Conservation (phyloP, 2,329 filamentous ascomycete species). For the Colletotrichum tabaci region DNA sequence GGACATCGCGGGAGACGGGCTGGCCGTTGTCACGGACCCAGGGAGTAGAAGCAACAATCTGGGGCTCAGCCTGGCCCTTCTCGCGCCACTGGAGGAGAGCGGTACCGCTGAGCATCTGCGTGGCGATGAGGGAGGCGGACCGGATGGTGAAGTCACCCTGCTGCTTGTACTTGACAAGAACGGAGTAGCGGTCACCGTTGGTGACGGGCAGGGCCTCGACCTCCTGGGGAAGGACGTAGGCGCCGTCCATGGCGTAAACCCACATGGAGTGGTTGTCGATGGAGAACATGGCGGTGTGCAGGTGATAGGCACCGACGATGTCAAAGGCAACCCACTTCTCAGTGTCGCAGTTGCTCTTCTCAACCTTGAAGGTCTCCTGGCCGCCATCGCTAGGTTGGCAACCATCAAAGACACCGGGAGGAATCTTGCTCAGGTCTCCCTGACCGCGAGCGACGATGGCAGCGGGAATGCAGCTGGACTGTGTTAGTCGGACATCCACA, state of each 20-base stretch:
- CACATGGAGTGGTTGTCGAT: slow-evolving; percentile 69
- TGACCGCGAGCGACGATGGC: slow-evolving; percentile 55
- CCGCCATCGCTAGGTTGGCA: slow-evolving; percentile 64
- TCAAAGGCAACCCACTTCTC: slow-evolving; percentile 69
- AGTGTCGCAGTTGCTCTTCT: slow-evolving; percentile 50
- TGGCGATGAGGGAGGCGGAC: slow-evolving; percentile 61
- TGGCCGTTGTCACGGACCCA: slow-evolving; percentile 66
- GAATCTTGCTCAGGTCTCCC: slow-evolving; percentile 56
- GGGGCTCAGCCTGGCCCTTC: slow-evolving; percentile 42
- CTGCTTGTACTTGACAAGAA: slow-evolving; percentile 63
- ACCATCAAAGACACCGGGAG: slow-evolving; percentile 58
- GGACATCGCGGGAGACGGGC: slow-evolving; percentile 56
- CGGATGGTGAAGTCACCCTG: slow-evolving; percentile 69
- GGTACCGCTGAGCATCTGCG: slow-evolving; percentile 69
- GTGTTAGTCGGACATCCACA: background rate
- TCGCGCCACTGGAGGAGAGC: slow-evolving; percentile 60
- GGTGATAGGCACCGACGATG: slow-evolving; percentile 66
- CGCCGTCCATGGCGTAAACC: slow-evolving; percentile 68
- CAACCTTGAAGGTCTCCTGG: slow-evolving; percentile 57
- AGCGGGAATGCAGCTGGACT: slow-evolving; percentile 54
- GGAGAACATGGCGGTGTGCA: slow-evolving; percentile 61
- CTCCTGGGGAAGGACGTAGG: slow-evolving; percentile 67
- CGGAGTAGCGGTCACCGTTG: slow-evolving; percentile 69
- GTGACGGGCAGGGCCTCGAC: slow-evolving; percentile 51
- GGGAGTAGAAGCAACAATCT: slow-evolving; percentile 50